Evolutionary conservation across 1,284 basidiomycete species (phyloP).

Genomic region (Leccinum subrobustum): DNA sequence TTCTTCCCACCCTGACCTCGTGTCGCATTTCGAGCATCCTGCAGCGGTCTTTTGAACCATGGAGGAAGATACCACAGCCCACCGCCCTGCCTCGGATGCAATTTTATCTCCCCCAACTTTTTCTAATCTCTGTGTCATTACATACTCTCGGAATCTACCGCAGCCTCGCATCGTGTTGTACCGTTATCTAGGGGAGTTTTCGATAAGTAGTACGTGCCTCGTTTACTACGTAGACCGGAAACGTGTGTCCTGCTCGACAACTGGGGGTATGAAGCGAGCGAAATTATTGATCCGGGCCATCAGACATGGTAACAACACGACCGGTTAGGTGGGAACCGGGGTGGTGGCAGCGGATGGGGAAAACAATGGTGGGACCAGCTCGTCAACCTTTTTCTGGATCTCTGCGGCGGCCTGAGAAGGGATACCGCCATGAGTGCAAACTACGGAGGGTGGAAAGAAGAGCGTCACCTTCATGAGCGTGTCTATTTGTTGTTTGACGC

Average conservation of each 20-base stretch:
- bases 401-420: slow-evolving; percentile 58
- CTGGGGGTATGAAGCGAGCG: slow-evolving; percentile 1
- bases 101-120: slow-evolving; percentile 16
- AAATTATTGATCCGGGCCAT: background rate
- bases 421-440: slow-evolving; percentile 16
- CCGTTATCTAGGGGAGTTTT: slow-evolving; percentile 29
- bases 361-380: slow-evolving; percentile 51
- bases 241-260: slow-evolving; percentile 9
- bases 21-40: slow-evolving; percentile 16
- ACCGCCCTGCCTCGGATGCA: slow-evolving; percentile 20
- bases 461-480: slow-evolving; percentile 61
- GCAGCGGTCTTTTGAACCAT: slow-evolving; percentile 13
- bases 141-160: slow-evolving; percentile 25
- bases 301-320: background rate
- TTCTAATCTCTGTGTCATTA: slow-evolving; percentile 22
- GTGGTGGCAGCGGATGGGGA: slow-evolving; percentile 26
- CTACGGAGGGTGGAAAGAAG: slow-evolving; percentile 7
- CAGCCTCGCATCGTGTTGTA: slow-evolving; percentile 29
- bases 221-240: slow-evolving; percentile 4
- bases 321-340: slow-evolving; percentile 22
- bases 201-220: slow-evolving; percentile 13
- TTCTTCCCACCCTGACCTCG: slow-evolving; percentile 3
- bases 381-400: slow-evolving; percentile 71
- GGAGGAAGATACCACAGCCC: slow-evolving; percentile 27
- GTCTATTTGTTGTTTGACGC: slow-evolving; percentile 71